phyloP scores from a whole-genome alignment of 768 basidiomycete genomes.

The Pleurotus sapidus region DNA sequence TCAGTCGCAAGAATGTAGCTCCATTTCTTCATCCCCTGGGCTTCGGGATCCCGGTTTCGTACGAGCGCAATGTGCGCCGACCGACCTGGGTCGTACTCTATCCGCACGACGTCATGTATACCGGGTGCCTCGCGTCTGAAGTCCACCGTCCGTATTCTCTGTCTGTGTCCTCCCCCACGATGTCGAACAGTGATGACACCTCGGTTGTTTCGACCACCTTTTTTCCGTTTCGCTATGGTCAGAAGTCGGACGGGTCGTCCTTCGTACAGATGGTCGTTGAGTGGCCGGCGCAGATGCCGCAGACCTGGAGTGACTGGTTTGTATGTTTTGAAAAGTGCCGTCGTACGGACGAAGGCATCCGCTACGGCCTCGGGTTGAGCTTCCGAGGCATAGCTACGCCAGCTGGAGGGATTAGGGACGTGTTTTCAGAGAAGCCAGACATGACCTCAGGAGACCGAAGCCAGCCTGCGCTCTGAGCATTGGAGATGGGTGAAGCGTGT shows the following conservation, averaged over 20 bases:
- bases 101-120: slow-evolving; percentile 84
- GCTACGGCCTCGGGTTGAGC: not conserved
- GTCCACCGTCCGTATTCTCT: slow-evolving; percentile 84
- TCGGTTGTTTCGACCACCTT: slow-evolving; percentile 80
- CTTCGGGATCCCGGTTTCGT: slow-evolving; percentile 52
- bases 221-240: slow-evolving; percentile 77
- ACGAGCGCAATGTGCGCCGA: slow-evolving; percentile 93
- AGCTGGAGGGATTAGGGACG: not conserved
- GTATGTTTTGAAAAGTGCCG: slow-evolving; percentile 78
- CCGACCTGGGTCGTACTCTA: slow-evolving; percentile 96
- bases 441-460: not conserved
- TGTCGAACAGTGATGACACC: slow-evolving; percentile 88
- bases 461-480: slow-evolving; percentile 3
- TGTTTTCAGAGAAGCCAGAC: not conserved
- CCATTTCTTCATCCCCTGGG: slow-evolving; percentile 60
- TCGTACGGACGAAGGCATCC: slow-evolving; percentile 46
- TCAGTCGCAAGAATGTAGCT: slow-evolving; percentile 94
- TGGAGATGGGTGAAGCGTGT: not conserved
- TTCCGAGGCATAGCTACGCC: slow-evolving; percentile 35
- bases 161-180: slow-evolving; percentile 89
- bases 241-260: slow-evolving; percentile 84
- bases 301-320: slow-evolving; percentile 85
- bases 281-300: slow-evolving; percentile 82
- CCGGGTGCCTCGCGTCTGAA: slow-evolving; percentile 79
- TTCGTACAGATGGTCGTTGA: slow-evolving; percentile 78